Conservation (phyloP, 768 basidiomycete genomes). For the Leccinum ochraceum region DNA sequence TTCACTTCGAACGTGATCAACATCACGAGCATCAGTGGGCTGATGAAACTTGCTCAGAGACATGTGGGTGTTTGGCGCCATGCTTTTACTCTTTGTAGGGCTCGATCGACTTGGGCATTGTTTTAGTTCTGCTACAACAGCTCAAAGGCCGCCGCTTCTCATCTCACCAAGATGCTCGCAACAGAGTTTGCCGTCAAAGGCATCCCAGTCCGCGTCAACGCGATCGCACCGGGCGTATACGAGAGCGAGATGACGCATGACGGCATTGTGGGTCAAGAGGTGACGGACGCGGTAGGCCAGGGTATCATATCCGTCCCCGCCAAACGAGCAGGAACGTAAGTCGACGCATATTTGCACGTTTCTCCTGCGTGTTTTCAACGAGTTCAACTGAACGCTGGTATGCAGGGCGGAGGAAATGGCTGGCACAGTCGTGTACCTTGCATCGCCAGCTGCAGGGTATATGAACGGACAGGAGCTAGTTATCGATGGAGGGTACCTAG, state of each 20-base stretch:
- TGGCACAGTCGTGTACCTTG: constrained; percentile 75
- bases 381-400: constrained; percentile 3
- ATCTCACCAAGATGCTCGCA: constrained; percentile 74
- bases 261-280: constrained; percentile 45
- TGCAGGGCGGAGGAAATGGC: constrained; percentile 71
- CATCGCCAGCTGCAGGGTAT: constrained; percentile 71
- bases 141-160: constrained; percentile 74
- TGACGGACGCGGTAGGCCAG: constrained; percentile 56
- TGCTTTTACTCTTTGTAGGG: not conserved
- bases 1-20: constrained; percentile 73
- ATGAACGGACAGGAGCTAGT: constrained; percentile 78
- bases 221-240: constrained; percentile 76
- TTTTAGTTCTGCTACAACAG: constrained; percentile 79
- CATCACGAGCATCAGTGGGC: constrained; percentile 75
- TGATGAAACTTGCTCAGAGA: constrained; percentile 68
- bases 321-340: constrained; percentile 65
- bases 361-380: not conserved
- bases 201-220: constrained; percentile 69
- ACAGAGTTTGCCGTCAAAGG: constrained; percentile 73
- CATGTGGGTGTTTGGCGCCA: constrained; percentile 54
- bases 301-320: constrained; percentile 64
- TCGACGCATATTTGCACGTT: constrained; percentile 16
- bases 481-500: constrained; percentile 72
- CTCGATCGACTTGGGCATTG: not conserved
- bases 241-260: constrained; percentile 74